Base-by-base conservation (phyloP, 805 yeast species). In the Debaryomyces castellii region DNA sequence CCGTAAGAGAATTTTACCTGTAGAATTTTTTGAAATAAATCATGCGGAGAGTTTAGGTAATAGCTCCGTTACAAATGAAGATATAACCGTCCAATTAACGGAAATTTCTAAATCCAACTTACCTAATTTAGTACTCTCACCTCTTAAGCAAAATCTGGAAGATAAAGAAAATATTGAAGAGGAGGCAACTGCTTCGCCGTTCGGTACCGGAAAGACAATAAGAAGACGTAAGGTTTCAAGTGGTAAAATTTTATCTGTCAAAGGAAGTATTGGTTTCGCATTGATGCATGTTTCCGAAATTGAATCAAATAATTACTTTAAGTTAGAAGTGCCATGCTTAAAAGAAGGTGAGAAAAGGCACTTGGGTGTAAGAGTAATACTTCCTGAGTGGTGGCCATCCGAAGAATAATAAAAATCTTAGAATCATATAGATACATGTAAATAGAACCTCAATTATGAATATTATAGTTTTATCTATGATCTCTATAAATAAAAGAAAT, bases 1-100 rank as follows among this genome's bases (percentile, higher is more conserved):
- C n/a, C 74, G 96, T 24, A 90, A 91, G 57, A 72, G 98, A 45
- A 70, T 89, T 2, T 80, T 88, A 39, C 97, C 98, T 0, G 81
- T 66, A 4, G 67, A 62, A 43, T 69, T 71, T 39, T 67, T 61
- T 33, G 57, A 49, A 7, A 43, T 62, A 0, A 41, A 35, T 6
- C 50, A 49, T 3, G 59, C 59, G 3, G 46, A 41, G 1, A 46
- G 51, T 0, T 43, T 44, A 11, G 44, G 59, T 3, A 47, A 55
- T 9, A 28, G 57, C 2, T 39, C 48, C 2, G 49, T 49, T 4
- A 58, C 61, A 1, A 44, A 59, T 18, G 44, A 51, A 25, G 40
- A 49, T 41, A 21, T 35, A 20, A 5, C 34, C 4, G 9, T 14
- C 12, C 7, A 20, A 14, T 30, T 62, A 33, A 27, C 49, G 25